phyloP scores from a whole-genome alignment of 768 basidiomycete species.

The Boletus reticulatus region DNA sequence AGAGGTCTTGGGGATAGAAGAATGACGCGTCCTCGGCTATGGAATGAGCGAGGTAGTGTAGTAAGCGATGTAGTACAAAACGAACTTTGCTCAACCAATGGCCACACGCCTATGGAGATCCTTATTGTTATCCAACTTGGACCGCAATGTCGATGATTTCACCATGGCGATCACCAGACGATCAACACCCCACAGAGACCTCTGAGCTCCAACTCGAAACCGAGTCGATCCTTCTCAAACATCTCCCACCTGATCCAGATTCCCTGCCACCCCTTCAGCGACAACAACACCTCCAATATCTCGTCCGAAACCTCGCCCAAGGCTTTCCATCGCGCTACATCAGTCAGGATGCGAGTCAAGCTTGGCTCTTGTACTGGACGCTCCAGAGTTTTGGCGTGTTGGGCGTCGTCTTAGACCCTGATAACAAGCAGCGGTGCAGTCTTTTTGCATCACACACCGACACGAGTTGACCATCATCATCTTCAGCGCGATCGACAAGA shows the following conservation, averaged over 20 bases:
- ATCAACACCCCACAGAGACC: slow-evolving; percentile 62
- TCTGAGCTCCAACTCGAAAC: slow-evolving; percentile 62
- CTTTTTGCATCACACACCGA: background rate
- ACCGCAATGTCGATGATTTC: slow-evolving; percentile 15
- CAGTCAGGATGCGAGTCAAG: slow-evolving; percentile 90
- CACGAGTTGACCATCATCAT: background rate
- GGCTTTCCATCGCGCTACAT: slow-evolving; percentile 78
- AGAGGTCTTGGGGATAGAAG: no score
- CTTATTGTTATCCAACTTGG: background rate
- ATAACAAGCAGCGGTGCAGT: slow-evolving; percentile 67
- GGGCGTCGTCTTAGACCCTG: slow-evolving; percentile 76
- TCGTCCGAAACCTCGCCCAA: slow-evolving; percentile 69
- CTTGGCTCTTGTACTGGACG: slow-evolving; percentile 95
- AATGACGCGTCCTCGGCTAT: no score
- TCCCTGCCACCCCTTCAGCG: slow-evolving; percentile 48
- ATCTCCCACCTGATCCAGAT: slow-evolving; percentile 40
- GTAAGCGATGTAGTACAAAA: background rate
- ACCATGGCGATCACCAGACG: slow-evolving; percentile 43
- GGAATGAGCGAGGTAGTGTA: no score
- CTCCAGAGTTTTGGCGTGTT: slow-evolving; percentile 79
- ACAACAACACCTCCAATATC: slow-evolving; percentile 70
- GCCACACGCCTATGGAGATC: background rate
- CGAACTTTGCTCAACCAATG: background rate
- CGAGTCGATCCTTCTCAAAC: slow-evolving; percentile 58
- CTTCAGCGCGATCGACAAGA: slow-evolving; percentile 71